Percentiles rank a stretch among this genome's conserved stretches.
These are phyloP conservation scores for Dryas alaskensis DNA, from an alignment of 306 rosid genomes.

Conservation along the genomic window DNA sequence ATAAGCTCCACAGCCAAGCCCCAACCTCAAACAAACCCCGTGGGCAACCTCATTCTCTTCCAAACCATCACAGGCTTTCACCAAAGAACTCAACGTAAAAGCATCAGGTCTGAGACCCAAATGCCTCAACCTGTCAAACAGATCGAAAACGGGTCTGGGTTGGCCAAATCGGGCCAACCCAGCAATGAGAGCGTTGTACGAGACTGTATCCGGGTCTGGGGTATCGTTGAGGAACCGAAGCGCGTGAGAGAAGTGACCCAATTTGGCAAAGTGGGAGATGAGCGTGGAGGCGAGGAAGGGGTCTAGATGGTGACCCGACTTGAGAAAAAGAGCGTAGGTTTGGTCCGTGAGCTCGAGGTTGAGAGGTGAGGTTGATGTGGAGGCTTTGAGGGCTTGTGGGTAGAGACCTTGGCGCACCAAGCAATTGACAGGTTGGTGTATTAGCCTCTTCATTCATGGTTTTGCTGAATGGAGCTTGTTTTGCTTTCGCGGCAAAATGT, in stretches of 20 bases:
- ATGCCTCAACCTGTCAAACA: slow-evolving; percentile 13
- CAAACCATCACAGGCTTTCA: slow-evolving; percentile 11
- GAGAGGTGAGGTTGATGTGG: background rate
- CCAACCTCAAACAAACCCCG: slow-evolving; percentile 25
- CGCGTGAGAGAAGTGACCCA: background rate
- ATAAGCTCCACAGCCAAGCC: slow-evolving; percentile 12
- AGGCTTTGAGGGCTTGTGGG: slow-evolving; percentile 16
- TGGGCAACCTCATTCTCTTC: slow-evolving; percentile 24
- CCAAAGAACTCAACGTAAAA: slow-evolving; percentile 24
- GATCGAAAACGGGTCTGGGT: slow-evolving; percentile 9
- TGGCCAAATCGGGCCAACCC: slow-evolving; percentile 10
- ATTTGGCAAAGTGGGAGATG: background rate
- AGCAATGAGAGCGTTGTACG: slow-evolving; percentile 17
- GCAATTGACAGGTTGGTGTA: background rate
- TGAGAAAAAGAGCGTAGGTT: background rate
- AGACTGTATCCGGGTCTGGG: slow-evolving; percentile 10
- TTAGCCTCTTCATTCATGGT: background rate
- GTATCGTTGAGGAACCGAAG: slow-evolving; percentile 3
- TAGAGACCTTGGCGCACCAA: slow-evolving; percentile 3
- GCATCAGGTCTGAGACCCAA: slow-evolving; percentile 15
- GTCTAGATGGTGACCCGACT: background rate
- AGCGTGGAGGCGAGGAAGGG: background rate
- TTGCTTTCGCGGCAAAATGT: background rate
- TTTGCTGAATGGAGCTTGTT: background rate
- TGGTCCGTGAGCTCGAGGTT: background rate